Base-by-base conservation (phyloP, 768 basidiomycete species). In the Lentinula sp. region DNA sequence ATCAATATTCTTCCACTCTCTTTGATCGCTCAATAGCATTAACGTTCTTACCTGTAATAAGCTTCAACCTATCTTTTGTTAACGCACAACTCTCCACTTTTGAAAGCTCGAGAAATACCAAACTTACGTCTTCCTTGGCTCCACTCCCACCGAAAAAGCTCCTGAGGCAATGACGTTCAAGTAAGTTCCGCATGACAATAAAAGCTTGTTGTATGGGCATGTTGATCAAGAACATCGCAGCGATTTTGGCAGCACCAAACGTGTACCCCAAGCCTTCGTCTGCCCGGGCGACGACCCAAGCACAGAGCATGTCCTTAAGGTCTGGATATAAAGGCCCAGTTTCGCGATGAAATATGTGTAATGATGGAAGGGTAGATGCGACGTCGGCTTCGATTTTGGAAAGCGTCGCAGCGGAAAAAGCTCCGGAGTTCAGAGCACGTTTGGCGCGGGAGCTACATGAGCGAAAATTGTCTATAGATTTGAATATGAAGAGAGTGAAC, bases 211-310 rank as follows among this genome's bases (percentile, higher is more conserved):
- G 81, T 32, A 79, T 75, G 1, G 90, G 77, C 85, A 95, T 88
- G 69, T 89, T 94, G 67, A 96, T 76, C 43, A 95, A 75, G 50
- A 95, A 77, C 91, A 95, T 93, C 1, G 88, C 93, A 7, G 90
- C 93, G 57, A 94, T 80, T 69, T 83, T 88, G 18, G 90, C 83
- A 8, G 80, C 79, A 12, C 91, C 91, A 8, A 72, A 50, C 1
- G 81, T 84, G 68, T 95, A 95, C 43, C 87, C 85, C 45, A 94
- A 76, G 8, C 88, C 90, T 71, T 91, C 89, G 61, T 94, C 91
- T 51, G 85, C 88, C 56, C 93, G 83, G 39, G 91, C 81, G 41
- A 95, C 90, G 2, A 93, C 86, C 91, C 92, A 95, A 3, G 94
- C 93, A 66, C 84, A 86, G 4, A 95, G 73, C 78, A 96, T 81